Evolutionary conservation across 1,139 yeast genomes (phyloP).

Genomic region (Geotrichum aggregatum): DNA sequence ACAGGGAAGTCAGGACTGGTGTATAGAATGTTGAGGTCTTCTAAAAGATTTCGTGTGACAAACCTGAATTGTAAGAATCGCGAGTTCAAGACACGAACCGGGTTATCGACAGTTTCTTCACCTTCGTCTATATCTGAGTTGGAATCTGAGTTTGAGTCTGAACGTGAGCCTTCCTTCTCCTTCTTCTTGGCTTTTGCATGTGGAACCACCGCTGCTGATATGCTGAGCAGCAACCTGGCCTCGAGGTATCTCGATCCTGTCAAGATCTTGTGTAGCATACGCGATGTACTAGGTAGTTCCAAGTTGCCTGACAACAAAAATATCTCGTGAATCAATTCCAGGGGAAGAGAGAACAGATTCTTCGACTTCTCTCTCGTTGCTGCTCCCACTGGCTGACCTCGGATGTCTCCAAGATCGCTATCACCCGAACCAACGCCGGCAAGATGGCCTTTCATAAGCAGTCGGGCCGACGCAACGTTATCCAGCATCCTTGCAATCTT

Average conservation of each 20-base stretch:
- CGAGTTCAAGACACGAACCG: conserved; percentile 14
- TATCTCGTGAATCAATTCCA: conserved; percentile 14
- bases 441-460: no score
- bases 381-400: no score
- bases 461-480: no score
- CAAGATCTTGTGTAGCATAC: conserved; percentile 5
- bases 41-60: conserved; percentile 9
- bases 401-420: no score
- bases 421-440: no score
- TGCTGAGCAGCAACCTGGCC: conserved; percentile 10
- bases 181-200: neutral
- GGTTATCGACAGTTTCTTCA: neutral
- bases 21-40: conserved; percentile 13
- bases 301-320: conserved; percentile 15
- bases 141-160: no score
- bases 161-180: neutral
- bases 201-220: neutral
- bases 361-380: no score
- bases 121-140: neutral
- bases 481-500: no score
- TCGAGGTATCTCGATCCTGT: conserved; percentile 8
- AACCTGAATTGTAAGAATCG: conserved; percentile 11
- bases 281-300: conserved; percentile 12
- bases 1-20: conserved; percentile 10
- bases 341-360: conserved; percentile 3